phyloP scores from a whole-genome alignment of 305 asterid species.

The Solanum hybrid region DNA sequence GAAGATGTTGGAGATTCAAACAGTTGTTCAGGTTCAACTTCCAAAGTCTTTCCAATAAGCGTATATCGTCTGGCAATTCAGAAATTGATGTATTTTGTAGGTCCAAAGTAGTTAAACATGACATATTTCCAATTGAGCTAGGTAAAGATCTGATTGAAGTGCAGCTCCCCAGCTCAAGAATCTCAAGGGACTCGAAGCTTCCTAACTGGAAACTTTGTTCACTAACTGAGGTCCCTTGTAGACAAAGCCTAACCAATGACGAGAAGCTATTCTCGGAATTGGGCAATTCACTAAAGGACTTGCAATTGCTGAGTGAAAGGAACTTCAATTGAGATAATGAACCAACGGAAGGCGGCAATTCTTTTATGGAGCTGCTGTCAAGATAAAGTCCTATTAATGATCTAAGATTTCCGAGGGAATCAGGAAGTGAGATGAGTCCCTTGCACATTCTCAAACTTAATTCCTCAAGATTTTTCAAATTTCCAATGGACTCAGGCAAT shows the following conservation, averaged over 20 bases:
- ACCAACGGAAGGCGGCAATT: conserved; percentile 21
- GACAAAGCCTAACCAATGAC: conserved; percentile 16
- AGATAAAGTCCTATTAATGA: conserved; percentile 15
- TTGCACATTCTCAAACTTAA: conserved; percentile 17
- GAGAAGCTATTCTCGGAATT: conserved; percentile 6
- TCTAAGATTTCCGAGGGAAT: conserved; percentile 18
- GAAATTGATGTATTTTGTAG: conserved; percentile 14
- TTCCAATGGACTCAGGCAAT: conserved; percentile 17
- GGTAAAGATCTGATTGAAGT: conserved; percentile 15
- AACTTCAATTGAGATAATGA: conserved; percentile 14
- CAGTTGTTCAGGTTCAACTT: conserved; percentile 11
- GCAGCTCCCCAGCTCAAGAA: conserved; percentile 16
- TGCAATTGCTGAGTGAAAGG: conserved; percentile 11
- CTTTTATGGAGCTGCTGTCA: conserved; percentile 5
- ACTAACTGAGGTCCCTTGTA: conserved; percentile 6
- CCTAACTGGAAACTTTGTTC: conserved; percentile 17
- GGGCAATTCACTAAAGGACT: conserved; percentile 8
- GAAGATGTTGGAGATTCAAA: conserved; percentile 12
- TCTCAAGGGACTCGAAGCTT: conserved; percentile 16
- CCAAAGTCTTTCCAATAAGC: conserved; percentile 17
- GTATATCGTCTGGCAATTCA: conserved; percentile 19
- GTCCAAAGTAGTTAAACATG: conserved; percentile 14
- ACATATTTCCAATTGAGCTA: conserved; percentile 17
- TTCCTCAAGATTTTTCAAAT: conserved; percentile 18
- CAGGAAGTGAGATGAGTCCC: conserved; percentile 11